Evolutionary conservation across 108 stramenopile genomes (phyloP), one percentile per base, ranked within the genome.

Genomic region (Conticribra weissflogii): DNA sequence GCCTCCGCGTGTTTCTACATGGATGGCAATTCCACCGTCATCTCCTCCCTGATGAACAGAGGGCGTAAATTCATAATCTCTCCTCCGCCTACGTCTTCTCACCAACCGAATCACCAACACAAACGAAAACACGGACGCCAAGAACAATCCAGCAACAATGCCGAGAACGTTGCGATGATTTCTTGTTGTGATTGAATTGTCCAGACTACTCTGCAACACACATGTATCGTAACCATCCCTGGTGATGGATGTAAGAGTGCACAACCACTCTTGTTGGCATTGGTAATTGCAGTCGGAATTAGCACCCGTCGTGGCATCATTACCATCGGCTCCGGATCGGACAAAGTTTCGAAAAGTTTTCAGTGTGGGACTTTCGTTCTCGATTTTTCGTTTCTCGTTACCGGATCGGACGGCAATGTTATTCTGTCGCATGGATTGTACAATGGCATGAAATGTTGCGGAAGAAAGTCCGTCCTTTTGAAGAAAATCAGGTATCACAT

Each of bases 251-350:
- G 5, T 24, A 16, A 81, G 54, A 14, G 75, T 76, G 54, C 79
- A 81, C 21, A 81, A 0, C 68, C 60, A 76, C 21, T 76, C 74
- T 19, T 63, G 69, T 18, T 57, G 74, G 33, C 79, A 81, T 31
- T 41, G 3, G 14, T 62, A 62, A 48, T 76, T 44, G 32, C 79
- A 81, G 14, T 64, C 46, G 14, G 56, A 34, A 24, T 27, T 52
- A 0, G 51, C 48, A 9, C 68, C 68, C n/a, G 54, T 25, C 41
- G 41, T 22, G 21, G 30, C 34, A 53, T 27, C 52, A 16, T 69
- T 46, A 3, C 62, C 70, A 34, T 48, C 48, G 24, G 79, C 63
- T 21, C 74, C 75, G 23, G 75, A 76, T 19, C 29, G 12, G 29
- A 64, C 45, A 19, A 71, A 56, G 8, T 59, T 47, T 15, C 70